These are phyloP conservation scores for Globisporangium iwayamae DNA, from an alignment of 352 stramenopile genomes.

Conservation along the genomic window DNA sequence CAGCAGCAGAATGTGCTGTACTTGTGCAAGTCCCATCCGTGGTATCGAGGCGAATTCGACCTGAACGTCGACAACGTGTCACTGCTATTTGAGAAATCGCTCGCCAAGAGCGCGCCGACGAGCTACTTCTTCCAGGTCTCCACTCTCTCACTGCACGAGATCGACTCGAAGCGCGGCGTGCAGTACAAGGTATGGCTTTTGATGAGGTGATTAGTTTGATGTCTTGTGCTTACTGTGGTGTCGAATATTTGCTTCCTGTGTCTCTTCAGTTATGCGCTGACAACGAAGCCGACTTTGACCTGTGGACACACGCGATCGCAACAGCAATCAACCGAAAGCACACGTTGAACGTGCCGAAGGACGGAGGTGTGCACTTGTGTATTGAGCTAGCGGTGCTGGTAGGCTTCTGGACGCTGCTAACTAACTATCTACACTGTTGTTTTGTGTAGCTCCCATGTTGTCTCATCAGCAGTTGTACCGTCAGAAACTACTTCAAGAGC, in stretches of 20 bases:
- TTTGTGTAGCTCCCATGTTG: constrained; percentile 26
- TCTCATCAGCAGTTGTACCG: constrained; percentile 80
- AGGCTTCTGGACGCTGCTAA: not conserved
- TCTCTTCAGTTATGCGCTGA: constrained; percentile 58
- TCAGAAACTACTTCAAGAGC: constrained; percentile 57
- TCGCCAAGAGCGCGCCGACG: constrained; percentile 72
- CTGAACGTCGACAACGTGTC: constrained; percentile 74
- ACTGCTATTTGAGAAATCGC: constrained; percentile 77
- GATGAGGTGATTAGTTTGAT: not conserved
- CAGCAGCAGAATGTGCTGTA: constrained; percentile 59
- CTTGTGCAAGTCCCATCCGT: constrained; percentile 72
- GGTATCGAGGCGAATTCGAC: constrained; percentile 76
- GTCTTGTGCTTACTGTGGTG: not conserved
- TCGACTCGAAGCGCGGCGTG: constrained; percentile 76
- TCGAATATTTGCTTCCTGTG: constrained; percentile 7
- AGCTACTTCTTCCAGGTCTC: constrained; percentile 86
- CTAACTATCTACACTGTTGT: not conserved
- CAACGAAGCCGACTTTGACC: constrained; percentile 71
- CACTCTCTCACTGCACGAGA: constrained; percentile 66
- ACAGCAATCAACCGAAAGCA: constrained; percentile 79
- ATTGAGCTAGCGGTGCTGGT: not conserved
- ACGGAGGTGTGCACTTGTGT: constrained; percentile 5
- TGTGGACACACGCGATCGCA: constrained; percentile 74
- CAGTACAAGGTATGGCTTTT: constrained; percentile 68
- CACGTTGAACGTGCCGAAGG: constrained; percentile 20